phyloP scores from a whole-genome alignment of 2,329 filamentous ascomycete species.

The Fusarium humuli region DNA sequence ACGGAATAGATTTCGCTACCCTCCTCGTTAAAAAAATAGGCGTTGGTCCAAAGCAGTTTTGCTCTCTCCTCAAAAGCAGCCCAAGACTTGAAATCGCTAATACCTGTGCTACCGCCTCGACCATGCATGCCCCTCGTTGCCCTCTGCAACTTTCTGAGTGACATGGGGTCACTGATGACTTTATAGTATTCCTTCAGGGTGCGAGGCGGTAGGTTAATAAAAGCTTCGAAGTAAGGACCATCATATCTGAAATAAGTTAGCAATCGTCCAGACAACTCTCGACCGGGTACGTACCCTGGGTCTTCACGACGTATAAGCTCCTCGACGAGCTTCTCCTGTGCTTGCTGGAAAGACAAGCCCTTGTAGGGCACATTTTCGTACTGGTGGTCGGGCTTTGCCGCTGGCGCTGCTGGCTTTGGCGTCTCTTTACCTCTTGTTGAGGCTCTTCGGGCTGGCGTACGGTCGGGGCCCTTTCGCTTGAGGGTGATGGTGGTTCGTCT shows the following conservation, averaged over 20 bases:
- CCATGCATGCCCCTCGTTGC: conserved; percentile 79
- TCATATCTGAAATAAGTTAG: conserved; percentile 66
- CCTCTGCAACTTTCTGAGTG: conserved; percentile 81
- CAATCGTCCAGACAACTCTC: neutral
- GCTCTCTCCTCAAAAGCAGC: conserved; percentile 82
- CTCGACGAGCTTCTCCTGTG: conserved; percentile 85
- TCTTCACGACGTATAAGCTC: conserved; percentile 78
- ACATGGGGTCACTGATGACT: conserved; percentile 83
- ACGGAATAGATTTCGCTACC: conserved; percentile 85
- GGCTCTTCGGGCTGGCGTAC: conserved; percentile 51
- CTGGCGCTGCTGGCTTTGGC: conserved; percentile 52
- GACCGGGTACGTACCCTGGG: conserved; percentile 61
- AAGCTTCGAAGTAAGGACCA: conserved; percentile 77
- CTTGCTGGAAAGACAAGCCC: conserved; percentile 82
- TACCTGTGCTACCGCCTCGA: conserved; percentile 70
- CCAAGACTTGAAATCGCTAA: conserved; percentile 83
- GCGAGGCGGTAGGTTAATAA: conserved; percentile 81
- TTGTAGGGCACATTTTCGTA: conserved; percentile 72
- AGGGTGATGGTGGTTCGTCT: conserved; percentile 55
- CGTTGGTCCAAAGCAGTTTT: conserved; percentile 87
- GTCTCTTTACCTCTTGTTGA: conserved; percentile 49
- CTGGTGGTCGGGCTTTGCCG: conserved; percentile 62
- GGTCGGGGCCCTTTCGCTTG: conserved; percentile 53
- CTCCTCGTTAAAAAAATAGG: conserved; percentile 90
- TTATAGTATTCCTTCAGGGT: conserved; percentile 87